Evolutionary conservation across 768 basidiomycete species (phyloP).

Genomic region (Agaricus sinodeliciosus): DNA sequence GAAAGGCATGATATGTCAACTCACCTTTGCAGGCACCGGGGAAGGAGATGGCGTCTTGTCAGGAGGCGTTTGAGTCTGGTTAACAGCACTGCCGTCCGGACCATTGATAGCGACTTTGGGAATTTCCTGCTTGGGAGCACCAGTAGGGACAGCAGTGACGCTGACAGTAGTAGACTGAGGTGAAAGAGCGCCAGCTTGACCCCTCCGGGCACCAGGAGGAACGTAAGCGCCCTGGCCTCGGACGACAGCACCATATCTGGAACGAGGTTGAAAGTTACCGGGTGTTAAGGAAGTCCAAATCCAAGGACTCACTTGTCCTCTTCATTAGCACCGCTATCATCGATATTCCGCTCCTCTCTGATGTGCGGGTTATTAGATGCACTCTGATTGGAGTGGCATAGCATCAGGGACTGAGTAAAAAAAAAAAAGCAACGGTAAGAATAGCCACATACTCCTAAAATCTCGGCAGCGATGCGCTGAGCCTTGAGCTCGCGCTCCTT

Average conservation of each 20-base stretch:
- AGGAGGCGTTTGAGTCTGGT: conserved; percentile 37
- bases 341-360: conserved; percentile 79
- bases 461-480: conserved; percentile 85
- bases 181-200: conserved; percentile 20
- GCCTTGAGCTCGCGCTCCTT: conserved; percentile 87
- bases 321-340: conserved; percentile 78
- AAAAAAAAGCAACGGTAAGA: not conserved
- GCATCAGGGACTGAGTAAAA: conserved; percentile 6
- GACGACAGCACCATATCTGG: conserved; percentile 88
- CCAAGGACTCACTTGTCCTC: conserved; percentile 79
- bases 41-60: conserved; percentile 62
- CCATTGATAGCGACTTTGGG: conserved; percentile 75
- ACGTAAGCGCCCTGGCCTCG: conserved; percentile 88
- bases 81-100: conserved; percentile 57
- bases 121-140: conserved; percentile 36
- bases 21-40: conserved; percentile 45
- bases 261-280: conserved; percentile 15
- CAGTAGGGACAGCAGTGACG: conserved; percentile 13
- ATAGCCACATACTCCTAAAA: conserved; percentile 60
- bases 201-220: conserved; percentile 82
- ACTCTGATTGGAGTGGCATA: conserved; percentile 31
- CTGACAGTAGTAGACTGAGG: conserved; percentile 16
- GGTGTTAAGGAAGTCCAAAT: conserved; percentile 11
- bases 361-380: conserved; percentile 74
- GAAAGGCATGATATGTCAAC: conserved; percentile 8